Evolutionary conservation across 257 asterid species (phyloP).

Genomic region (Ehretia macrophylla): DNA sequence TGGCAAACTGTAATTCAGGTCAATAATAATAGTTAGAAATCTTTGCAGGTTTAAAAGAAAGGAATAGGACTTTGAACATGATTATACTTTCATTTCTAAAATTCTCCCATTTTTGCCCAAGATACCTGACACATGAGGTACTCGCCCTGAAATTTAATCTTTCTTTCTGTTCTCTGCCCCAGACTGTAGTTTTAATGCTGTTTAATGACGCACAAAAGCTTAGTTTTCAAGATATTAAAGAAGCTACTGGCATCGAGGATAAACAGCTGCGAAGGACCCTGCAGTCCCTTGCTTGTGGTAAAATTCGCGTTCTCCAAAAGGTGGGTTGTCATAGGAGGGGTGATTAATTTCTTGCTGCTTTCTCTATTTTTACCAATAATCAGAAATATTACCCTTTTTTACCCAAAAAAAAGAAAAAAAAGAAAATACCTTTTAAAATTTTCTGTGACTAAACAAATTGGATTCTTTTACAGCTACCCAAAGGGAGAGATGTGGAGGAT

Average conservation of each 20-base stretch:
- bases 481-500: conserved; percentile 51
- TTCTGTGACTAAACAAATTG: not conserved
- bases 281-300: conserved; percentile 98
- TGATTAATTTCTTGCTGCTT: too few species aligned
- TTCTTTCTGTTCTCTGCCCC: not conserved
- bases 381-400: too few species aligned
- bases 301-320: conserved; percentile 91
- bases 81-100: too few species aligned
- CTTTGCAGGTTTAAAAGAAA: too few species aligned
- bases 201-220: conserved; percentile 86
- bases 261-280: conserved; percentile 86
- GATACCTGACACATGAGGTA: not conserved
- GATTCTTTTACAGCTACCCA: conserved; percentile 31
- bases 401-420: too few species aligned
- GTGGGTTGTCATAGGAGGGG: conserved; percentile 27
- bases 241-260: conserved; percentile 86
- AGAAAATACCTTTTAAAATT: not conserved
- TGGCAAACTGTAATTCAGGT: too few species aligned
- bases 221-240: conserved; percentile 89
- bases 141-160: not conserved
- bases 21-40: too few species aligned
- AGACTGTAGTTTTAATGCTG: conserved; percentile 94
- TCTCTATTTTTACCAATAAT: too few species aligned
- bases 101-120: too few species aligned
- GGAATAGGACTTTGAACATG: too few species aligned